These are phyloP conservation scores for Carallia pectinifolia DNA, from an alignment of 345 rosid species.

Conservation along the genomic window DNA sequence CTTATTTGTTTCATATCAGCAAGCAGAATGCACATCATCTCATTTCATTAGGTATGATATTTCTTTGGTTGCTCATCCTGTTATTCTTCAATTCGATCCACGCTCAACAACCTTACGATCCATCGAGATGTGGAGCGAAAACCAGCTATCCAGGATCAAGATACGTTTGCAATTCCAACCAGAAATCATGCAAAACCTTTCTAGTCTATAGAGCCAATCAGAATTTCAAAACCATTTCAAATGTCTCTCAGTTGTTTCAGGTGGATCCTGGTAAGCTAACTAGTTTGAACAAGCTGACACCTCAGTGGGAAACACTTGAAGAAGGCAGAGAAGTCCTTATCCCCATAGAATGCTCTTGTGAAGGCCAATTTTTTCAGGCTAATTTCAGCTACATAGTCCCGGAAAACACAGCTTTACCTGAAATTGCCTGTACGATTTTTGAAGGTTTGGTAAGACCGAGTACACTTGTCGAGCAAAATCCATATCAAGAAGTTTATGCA, in stretches of 20 bases:
- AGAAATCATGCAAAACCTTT: conserved; percentile 39
- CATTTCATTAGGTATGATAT: conserved; percentile 25
- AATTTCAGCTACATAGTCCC: conserved; percentile 27
- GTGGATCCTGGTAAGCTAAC: conserved; percentile 23
- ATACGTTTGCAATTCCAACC: conserved; percentile 40
- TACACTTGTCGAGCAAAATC: conserved; percentile 33
- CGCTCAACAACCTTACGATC: conserved; percentile 46
- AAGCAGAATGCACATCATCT: conserved; percentile 1
- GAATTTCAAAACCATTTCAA: conserved; percentile 30
- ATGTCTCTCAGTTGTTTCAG: conserved; percentile 38
- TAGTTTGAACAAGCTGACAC: conserved; percentile 24
- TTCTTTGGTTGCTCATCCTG: conserved; percentile 30
- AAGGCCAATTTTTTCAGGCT: conserved; percentile 33
- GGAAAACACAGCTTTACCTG: conserved; percentile 19
- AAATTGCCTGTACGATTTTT: conserved; percentile 46
- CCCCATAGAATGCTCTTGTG: conserved; percentile 43
- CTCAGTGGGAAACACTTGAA: conserved; percentile 24
- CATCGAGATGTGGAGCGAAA: conserved; percentile 25
- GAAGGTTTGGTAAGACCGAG: conserved; percentile 41
- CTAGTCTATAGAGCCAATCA: conserved; percentile 44
- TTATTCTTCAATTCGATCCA: conserved; percentile 6
- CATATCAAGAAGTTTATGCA: conserved; percentile 6
- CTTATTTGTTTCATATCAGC: not conserved
- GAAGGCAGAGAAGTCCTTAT: conserved; percentile 49
- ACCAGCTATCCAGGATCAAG: conserved; percentile 40